Conservation (phyloP, 352 stramenopile species). For the Phytophthora hibernalis region DNA sequence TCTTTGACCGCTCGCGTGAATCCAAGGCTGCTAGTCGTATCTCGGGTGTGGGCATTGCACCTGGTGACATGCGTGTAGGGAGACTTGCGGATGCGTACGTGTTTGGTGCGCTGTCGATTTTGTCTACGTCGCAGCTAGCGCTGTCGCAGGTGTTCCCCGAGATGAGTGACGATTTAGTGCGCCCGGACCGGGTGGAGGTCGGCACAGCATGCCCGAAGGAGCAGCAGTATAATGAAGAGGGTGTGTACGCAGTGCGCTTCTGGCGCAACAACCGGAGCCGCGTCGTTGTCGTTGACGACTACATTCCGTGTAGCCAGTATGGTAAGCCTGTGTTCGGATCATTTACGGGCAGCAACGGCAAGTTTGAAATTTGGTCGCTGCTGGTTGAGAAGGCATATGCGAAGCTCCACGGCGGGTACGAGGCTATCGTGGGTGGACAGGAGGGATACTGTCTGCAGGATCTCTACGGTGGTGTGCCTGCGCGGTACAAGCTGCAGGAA, state of each 20-base stretch:
- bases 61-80: slow-evolving; percentile 68
- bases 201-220: slow-evolving; percentile 59
- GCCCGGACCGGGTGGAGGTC: slow-evolving; percentile 69
- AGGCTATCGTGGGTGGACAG: slow-evolving; percentile 88
- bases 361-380: slow-evolving; percentile 94
- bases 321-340: slow-evolving; percentile 87
- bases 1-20: slow-evolving; percentile 82
- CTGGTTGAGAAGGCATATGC: slow-evolving; percentile 96
- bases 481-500: slow-evolving; percentile 73
- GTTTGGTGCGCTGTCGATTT: slow-evolving; percentile 82
- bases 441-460: slow-evolving; percentile 81
- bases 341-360: slow-evolving; percentile 81
- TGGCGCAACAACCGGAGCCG: slow-evolving; percentile 86
- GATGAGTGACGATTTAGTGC: slow-evolving; percentile 65
- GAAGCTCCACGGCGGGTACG: slow-evolving; percentile 93
- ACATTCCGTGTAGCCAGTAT: slow-evolving; percentile 84
- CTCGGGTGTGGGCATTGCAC: slow-evolving; percentile 74
- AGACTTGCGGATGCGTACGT: slow-evolving; percentile 81
- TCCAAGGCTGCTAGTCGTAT: slow-evolving; percentile 46
- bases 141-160: slow-evolving; percentile 81
- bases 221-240: slow-evolving; percentile 90
- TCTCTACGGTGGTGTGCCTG: slow-evolving; percentile 75
- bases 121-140: slow-evolving; percentile 79
- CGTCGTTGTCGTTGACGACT: slow-evolving; percentile 86
- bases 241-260: slow-evolving; percentile 88